These are phyloP conservation scores for Exserohilum turcica DNA, from an alignment of 2,329 filamentous ascomycete genomes.

Conservation along the genomic window DNA sequence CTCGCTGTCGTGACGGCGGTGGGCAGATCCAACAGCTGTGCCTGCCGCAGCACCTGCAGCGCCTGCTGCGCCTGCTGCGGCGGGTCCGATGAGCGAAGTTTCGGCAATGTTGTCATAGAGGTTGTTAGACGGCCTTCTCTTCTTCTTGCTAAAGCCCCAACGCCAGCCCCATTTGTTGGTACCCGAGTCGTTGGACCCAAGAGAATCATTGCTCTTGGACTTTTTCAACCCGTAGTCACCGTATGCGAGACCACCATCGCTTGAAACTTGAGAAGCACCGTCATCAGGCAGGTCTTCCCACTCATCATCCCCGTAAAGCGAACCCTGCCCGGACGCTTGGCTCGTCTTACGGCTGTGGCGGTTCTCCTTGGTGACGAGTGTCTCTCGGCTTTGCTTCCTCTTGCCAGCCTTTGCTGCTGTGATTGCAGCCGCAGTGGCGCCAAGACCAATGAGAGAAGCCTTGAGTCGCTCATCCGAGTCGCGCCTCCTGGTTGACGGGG, in stretches of 20 bases:
- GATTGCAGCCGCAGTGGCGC: constrained; percentile 56
- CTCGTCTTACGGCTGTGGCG: constrained; percentile 29
- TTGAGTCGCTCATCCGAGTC: constrained; percentile 55
- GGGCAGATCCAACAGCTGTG: too few relatives aligned
- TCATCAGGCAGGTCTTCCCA: constrained; percentile 49
- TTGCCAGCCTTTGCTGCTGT: constrained; percentile 48
- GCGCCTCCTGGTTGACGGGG: constrained; percentile 38
- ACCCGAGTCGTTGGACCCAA: constrained; percentile 59
- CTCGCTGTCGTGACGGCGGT: too few relatives aligned
- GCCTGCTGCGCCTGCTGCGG: constrained; percentile 48
- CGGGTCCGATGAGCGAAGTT: constrained; percentile 45
- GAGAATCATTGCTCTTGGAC: constrained; percentile 57
- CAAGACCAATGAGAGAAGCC: constrained; percentile 53
- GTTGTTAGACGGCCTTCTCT: constrained; percentile 43
- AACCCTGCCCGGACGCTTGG: constrained; percentile 31
- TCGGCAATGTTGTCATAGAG: constrained; percentile 42
- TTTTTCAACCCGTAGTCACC: constrained; percentile 53
- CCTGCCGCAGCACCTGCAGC: too few relatives aligned
- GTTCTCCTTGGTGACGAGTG: constrained; percentile 44
- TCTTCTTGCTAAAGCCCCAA: constrained; percentile 60
- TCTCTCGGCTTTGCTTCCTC: constrained; percentile 37
- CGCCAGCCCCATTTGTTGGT: constrained; percentile 65
- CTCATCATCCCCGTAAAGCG: constrained; percentile 55
- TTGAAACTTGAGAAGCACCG: constrained; percentile 49
- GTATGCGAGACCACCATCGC: constrained; percentile 66